Conservation (phyloP, 306 rosid genomes). For the Hippophae tibetana region DNA sequence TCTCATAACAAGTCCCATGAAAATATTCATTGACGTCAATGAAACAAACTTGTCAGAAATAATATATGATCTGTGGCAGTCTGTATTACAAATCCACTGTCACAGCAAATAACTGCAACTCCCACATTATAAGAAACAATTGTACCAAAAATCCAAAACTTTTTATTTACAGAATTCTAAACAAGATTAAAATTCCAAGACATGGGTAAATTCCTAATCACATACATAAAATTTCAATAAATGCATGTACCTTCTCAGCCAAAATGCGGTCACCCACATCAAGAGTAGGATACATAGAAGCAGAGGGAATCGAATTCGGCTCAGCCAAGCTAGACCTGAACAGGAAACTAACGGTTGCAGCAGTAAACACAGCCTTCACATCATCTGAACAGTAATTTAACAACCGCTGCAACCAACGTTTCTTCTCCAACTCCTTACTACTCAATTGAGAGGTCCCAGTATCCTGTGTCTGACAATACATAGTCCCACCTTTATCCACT, state of each 20-base stretch:
- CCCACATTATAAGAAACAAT: too few relatives aligned
- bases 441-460: slow-evolving; percentile 4
- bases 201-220: not conserved
- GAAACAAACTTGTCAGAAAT: too few relatives aligned
- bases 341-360: slow-evolving; percentile 60
- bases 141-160: too few relatives aligned
- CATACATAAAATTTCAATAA: not conserved
- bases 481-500: slow-evolving; percentile 59
- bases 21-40: too few relatives aligned
- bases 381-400: slow-evolving; percentile 58
- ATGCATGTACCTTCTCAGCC: slow-evolving; percentile 68
- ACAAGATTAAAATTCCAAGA: too few relatives aligned
- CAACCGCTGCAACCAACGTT: slow-evolving; percentile 55
- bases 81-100: too few relatives aligned
- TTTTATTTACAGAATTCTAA: too few relatives aligned
- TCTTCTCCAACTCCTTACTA: slow-evolving; percentile 28
- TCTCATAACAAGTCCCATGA: too few relatives aligned
- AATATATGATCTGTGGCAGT: too few relatives aligned
- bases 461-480: slow-evolving; percentile 4
- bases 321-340: slow-evolving; percentile 78
- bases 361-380: slow-evolving; percentile 70
- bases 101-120: too few relatives aligned
- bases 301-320: slow-evolving; percentile 84
- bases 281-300: slow-evolving; percentile 87
- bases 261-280: slow-evolving; percentile 87